These are phyloP conservation scores for Zostera marina DNA, from an alignment of 116 monocot genomes.

Conservation along the genomic window DNA sequence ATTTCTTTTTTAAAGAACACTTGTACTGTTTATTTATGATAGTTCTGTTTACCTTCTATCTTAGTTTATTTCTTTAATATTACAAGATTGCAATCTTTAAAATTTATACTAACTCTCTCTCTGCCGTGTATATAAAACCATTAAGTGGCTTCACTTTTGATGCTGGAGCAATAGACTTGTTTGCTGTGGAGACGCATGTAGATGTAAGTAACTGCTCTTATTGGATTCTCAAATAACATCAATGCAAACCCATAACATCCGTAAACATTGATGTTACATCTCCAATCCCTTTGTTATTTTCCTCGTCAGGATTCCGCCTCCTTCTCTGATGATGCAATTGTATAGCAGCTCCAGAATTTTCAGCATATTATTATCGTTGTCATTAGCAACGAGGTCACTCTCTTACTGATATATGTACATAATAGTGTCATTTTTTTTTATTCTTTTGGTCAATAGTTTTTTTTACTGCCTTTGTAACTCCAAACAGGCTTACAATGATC, in stretches of 20 bases:
- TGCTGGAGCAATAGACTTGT: slow-evolving; percentile 53
- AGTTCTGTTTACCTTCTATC: too few relatives aligned
- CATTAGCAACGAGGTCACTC: background rate
- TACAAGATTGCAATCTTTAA: background rate
- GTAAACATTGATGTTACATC: too few relatives aligned
- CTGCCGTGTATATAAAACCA: background rate
- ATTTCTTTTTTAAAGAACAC: too few relatives aligned
- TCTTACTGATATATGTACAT: background rate
- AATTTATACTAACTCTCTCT: background rate
- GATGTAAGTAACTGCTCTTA: slow-evolving; percentile 27
- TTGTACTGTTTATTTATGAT: too few relatives aligned
- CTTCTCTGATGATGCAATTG: slow-evolving; percentile 1
- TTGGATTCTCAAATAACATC: background rate
- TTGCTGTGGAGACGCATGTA: slow-evolving; percentile 38
- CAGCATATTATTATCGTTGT: background rate
- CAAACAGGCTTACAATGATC: background rate
- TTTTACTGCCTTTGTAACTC: background rate
- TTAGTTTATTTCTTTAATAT: background rate
- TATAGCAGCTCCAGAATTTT: background rate
- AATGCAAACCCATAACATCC: too few relatives aligned
- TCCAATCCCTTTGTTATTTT: too few relatives aligned
- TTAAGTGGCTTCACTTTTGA: slow-evolving; percentile 51
- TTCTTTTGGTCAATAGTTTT: slow-evolving; percentile 3
- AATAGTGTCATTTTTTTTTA: background rate
- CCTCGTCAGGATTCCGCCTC: too few relatives aligned